phyloP scores from a whole-genome alignment of 768 basidiomycete genomes.

The Tephrocybe sp. region DNA sequence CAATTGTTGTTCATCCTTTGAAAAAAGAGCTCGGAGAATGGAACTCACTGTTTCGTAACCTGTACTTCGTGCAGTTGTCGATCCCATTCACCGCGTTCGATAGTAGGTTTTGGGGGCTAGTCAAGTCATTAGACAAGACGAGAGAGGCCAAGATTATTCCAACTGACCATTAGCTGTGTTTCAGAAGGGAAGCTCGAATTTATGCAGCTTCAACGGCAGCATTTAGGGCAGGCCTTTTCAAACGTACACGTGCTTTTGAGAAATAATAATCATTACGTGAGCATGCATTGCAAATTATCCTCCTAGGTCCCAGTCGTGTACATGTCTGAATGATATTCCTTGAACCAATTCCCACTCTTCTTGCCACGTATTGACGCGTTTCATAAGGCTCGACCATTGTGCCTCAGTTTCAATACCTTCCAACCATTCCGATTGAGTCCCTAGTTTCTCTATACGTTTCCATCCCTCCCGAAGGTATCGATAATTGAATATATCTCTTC shows the following conservation, averaged over 20 bases:
- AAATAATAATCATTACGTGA: neutral
- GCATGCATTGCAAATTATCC: too few species aligned
- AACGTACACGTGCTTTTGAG: constrained; percentile 2
- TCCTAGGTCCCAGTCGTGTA: constrained; percentile 9
- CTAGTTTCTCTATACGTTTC: constrained; percentile 42
- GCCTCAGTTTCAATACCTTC: constrained; percentile 47
- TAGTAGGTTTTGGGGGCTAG: constrained; percentile 51
- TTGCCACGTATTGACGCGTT: constrained; percentile 46
- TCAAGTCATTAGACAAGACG: constrained; percentile 3
- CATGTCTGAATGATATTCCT: constrained; percentile 11
- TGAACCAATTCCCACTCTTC: constrained; percentile 47
- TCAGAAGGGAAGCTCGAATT: constrained; percentile 22
- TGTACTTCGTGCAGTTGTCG: constrained; percentile 76
- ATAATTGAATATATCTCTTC: constrained; percentile 33
- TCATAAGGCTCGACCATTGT: constrained; percentile 50
- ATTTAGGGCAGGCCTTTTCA: constrained; percentile 33
- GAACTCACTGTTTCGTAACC: constrained; percentile 85
- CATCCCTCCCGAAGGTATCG: constrained; percentile 39
- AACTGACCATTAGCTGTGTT: constrained; percentile 35
- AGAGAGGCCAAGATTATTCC: constrained; percentile 7
- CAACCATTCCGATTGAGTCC: constrained; percentile 40
- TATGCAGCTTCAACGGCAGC: constrained; percentile 19
- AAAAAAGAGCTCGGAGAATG: constrained; percentile 16
- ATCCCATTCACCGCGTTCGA: constrained; percentile 87
- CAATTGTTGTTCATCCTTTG: constrained; percentile 76